Evolutionary conservation across 345 rosid genomes (phyloP).

Genomic region (Hevea brasiliensis): DNA sequence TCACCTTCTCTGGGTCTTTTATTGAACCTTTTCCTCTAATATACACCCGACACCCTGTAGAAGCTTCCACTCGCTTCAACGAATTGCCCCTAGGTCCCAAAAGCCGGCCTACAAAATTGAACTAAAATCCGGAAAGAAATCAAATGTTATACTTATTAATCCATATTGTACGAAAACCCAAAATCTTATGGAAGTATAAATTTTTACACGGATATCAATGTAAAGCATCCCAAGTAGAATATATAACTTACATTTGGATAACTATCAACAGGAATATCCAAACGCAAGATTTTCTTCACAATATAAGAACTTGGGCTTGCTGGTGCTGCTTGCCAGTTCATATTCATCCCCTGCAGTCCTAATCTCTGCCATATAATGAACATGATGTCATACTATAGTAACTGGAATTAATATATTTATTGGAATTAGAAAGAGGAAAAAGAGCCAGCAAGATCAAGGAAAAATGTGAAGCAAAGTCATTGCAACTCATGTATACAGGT

Average conservation of each 20-base stretch:
- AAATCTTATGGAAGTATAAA: not conserved
- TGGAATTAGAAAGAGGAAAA: not conserved
- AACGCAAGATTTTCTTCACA: conserved; percentile 82
- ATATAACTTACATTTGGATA: conserved; percentile 60
- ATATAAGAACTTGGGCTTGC: conserved; percentile 86
- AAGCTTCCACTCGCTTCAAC: conserved; percentile 71
- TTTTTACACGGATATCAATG: not conserved
- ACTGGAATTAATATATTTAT: not conserved
- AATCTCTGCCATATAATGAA: conserved; percentile 50
- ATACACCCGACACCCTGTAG: conserved; percentile 26
- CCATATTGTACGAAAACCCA: not conserved
- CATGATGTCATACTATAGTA: not conserved
- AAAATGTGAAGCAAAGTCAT: not conserved
- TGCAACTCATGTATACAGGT: not conserved
- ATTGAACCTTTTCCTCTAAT: conserved; percentile 30
- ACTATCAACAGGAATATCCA: conserved; percentile 95
- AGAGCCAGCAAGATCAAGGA: not conserved
- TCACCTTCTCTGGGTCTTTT: conserved; percentile 29
- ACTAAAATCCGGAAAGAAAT: conserved; percentile 40
- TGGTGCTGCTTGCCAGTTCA: conserved; percentile 97
- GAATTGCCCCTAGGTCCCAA: conserved; percentile 98
- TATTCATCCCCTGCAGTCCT: conserved; percentile 81
- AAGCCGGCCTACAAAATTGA: conserved; percentile 95
- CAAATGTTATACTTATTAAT: conserved; percentile 4
- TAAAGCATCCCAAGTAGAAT: not conserved